Conservation (phyloP, 2,329 filamentous ascomycete species). For the Graphilbum sp. region DNA sequence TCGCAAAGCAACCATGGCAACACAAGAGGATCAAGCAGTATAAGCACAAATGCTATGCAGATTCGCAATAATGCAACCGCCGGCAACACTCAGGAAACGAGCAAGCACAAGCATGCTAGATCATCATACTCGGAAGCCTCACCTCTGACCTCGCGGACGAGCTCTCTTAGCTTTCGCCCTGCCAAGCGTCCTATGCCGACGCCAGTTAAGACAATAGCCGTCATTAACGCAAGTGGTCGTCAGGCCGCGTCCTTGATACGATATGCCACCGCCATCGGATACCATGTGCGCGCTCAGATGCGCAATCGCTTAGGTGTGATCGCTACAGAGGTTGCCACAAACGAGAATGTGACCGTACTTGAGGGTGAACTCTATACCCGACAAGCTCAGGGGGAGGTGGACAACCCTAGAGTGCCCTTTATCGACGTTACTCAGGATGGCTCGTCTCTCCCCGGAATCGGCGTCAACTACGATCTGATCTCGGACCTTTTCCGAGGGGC, state of each 20-base stretch:
- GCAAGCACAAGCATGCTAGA: constrained; percentile 39
- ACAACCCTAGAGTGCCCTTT: constrained; percentile 11
- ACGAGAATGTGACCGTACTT: constrained; percentile 58
- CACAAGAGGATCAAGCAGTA: background rate
- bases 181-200: constrained; percentile 41
- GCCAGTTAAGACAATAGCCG: constrained; percentile 67
- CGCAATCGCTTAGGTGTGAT: constrained; percentile 76
- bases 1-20: constrained; percentile 1
- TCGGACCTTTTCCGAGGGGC: constrained; percentile 66
- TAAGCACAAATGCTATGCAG: no score
- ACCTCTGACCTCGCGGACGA: constrained; percentile 37
- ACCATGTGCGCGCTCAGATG: constrained; percentile 82
- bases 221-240: constrained; percentile 90
- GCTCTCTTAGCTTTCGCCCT: constrained; percentile 43
- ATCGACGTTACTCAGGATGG: constrained; percentile 53
- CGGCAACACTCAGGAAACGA: constrained; percentile 1
- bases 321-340: constrained; percentile 62
- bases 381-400: constrained; percentile 13
- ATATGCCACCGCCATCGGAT: constrained; percentile 84
- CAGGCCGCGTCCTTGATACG: constrained; percentile 92
- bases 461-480: constrained; percentile 59
- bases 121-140: constrained; percentile 47
- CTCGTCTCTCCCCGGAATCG: constrained; percentile 38
- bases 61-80: background rate
- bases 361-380: constrained; percentile 47